These are phyloP conservation scores for Hypoxylon rickii DNA, from an alignment of 495 filamentous ascomycete genomes.

Conservation along the genomic window DNA sequence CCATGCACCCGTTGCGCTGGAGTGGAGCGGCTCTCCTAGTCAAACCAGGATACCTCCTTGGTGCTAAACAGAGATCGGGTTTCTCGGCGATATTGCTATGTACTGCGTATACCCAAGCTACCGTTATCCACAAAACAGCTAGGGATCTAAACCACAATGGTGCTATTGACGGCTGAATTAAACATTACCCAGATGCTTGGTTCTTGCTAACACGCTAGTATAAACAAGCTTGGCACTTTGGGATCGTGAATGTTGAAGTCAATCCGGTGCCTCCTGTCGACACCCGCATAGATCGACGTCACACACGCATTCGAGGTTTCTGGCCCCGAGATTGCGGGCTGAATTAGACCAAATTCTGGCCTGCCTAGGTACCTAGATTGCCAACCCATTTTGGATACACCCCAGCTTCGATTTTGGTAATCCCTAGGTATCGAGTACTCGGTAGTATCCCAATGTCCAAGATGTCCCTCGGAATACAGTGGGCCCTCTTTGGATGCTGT, in stretches of 20 bases:
- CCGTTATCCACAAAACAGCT: conserved; percentile 15
- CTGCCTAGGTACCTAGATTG: conserved; percentile 1
- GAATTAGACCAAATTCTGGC: conserved; percentile 17
- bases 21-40: conserved; percentile 9
- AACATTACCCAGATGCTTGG: neutral
- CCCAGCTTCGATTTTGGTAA: conserved; percentile 10
- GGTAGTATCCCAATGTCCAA: neutral
- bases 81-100: conserved; percentile 10
- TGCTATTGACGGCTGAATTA: conserved; percentile 4
- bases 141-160: conserved; percentile 26
- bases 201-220: neutral
- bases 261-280: too few species aligned
- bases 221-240: conserved; percentile 1
- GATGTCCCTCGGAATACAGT: conserved; percentile 18
- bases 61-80: conserved; percentile 10
- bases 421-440: neutral
- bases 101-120: neutral
- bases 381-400: neutral
- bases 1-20: conserved; percentile 4
- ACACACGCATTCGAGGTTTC: conserved; percentile 3
- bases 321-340: conserved; percentile 30
- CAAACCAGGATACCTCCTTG: too few species aligned
- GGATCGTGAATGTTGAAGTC: conserved; percentile 13
- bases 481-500: conserved; percentile 26
- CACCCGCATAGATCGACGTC: conserved; percentile 23